Base-by-base conservation (phyloP, 768 basidiomycete species). In the Antrodiella citrinella region DNA sequence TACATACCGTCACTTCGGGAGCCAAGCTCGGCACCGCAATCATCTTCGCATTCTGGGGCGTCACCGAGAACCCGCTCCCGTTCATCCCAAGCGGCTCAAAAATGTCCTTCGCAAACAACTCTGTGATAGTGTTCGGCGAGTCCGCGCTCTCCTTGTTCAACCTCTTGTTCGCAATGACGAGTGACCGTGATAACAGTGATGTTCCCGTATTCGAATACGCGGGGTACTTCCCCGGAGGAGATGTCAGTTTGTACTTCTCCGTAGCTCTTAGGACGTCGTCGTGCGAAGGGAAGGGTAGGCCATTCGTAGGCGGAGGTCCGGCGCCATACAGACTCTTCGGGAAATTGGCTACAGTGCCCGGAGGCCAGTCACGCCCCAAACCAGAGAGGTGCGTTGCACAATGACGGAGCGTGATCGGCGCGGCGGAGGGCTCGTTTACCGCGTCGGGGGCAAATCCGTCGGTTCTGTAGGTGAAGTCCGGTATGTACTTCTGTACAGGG, bases 101-200 rank as follows among this genome's bases (percentile, higher is more conserved):
- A n/a, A 80, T 68, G 51, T 80, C 76, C 30, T 70, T 64, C 21
- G 72, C 57, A 15, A 80, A 12, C 15, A 79, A 61, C 9, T 75
- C 73, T 11, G 70, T 68, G 51, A 76, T 52, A n/a, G n/a, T n/a
- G n/a, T n/a, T n/a, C n/a, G n/a, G n/a, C n/a, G n/a, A n/a, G n/a
- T n/a, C n/a, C n/a, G n/a, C n/a, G 3, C 43, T 42, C 30, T 50
- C 51, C 11, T 7, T n/a, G 20, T 54, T 19, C 4, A 47, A 44
- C 12, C 39, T 15, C 7, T 55, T 51, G 41, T 55, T 59, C 47
- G 72, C 71, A 3, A 63, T 66, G 2, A 70, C 63, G 13, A 69
- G 61, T 0, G 64, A 68, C 13, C 67, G 54, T 15, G 70, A 72
- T 10, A 74, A 53, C 0, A 71, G 13, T 2, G 58, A 57, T 7